phyloP scores from a whole-genome alignment of 73 alveolate genomes.

The Tetrahymena borealis region DNA sequence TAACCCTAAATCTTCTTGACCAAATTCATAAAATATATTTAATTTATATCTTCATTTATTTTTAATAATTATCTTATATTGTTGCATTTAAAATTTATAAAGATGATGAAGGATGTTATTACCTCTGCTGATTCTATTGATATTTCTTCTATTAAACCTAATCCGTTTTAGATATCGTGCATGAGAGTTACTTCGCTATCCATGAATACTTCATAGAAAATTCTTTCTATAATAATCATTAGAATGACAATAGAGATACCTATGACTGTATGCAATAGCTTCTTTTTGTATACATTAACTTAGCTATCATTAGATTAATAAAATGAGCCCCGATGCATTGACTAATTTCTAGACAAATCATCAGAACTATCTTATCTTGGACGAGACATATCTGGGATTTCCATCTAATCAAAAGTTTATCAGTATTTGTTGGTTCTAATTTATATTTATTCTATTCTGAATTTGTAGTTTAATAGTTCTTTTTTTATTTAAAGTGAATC shows the following conservation, averaged over 20 bases:
- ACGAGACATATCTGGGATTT: background rate
- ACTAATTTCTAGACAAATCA: background rate
- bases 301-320: background rate
- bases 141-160: background rate
- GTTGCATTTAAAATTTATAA: no score
- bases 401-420: background rate
- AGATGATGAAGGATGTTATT: background rate
- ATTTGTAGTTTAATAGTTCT: no score
- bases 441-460: background rate
- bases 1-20: no score
- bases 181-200: background rate
- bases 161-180: background rate
- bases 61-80: no score
- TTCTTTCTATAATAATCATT: background rate
- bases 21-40: no score
- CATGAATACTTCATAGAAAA: background rate
- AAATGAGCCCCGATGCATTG: background rate
- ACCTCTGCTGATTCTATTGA: background rate
- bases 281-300: background rate
- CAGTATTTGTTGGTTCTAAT: background rate
- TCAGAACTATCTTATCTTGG: background rate
- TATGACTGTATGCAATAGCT: background rate
- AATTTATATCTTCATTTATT: no score
- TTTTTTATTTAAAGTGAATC: no score
- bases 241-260: background rate